A percentile compares a stretch with the other conserved stretches of the same genome.
Evolutionary conservation across 176 grass and related monocot genomes (phyloP).

Genomic region (Aegilops speltoides): DNA sequence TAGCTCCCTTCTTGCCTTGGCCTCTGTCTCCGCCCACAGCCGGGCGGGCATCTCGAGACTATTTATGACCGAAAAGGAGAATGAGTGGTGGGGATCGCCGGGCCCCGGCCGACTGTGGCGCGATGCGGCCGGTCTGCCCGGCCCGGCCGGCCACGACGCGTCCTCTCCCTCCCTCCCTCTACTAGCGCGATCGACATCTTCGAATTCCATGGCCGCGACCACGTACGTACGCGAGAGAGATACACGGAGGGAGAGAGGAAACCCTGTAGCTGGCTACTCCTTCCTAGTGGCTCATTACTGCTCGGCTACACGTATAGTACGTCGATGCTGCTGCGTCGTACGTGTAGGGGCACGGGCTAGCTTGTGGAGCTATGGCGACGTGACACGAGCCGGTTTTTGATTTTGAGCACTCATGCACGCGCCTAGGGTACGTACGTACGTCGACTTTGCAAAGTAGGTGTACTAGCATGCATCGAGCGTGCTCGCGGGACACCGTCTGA

Average conservation of each 20-base stretch:
- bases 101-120: conserved; percentile 33
- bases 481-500: not conserved
- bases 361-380: not conserved
- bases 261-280: not conserved
- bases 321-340: not conserved
- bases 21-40: not conserved
- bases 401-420: not conserved
- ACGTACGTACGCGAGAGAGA: too few relatives aligned
- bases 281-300: not conserved
- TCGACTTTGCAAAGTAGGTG: not conserved
- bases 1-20: not conserved
- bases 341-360: not conserved
- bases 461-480: not conserved
- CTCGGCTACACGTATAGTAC: not conserved
- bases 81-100: conserved; percentile 37
- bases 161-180: not conserved
- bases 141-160: not conserved
- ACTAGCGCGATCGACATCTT: not conserved
- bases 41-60: conserved; percentile 35
- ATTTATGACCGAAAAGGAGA: conserved; percentile 27
- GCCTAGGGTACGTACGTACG: not conserved
- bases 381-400: conserved; percentile 18
- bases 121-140: conserved; percentile 41
- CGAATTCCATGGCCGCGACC: too few relatives aligned
- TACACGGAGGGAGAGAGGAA: too few relatives aligned